Evolutionary conservation across 176 grass and related monocot genomes (phyloP), one percentile per base, ranked within the genome.

Genomic region (Carex myosuroides): DNA sequence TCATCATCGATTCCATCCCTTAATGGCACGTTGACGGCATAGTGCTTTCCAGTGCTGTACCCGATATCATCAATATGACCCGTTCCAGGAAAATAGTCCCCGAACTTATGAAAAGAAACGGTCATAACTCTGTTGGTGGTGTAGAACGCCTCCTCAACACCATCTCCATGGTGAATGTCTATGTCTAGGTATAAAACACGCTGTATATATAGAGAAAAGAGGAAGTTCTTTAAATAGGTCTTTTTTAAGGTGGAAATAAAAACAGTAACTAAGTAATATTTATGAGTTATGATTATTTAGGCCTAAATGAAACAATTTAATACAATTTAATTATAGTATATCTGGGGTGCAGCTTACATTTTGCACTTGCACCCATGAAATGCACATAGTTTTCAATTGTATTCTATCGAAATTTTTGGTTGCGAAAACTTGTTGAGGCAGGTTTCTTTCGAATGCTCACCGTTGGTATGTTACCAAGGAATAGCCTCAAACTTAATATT

Each of bases 111-210:
- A 79, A 98, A 98, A 0, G 96, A 98, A 11, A 91, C 91, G 0
- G 93, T 98, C 96, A 98, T 98, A 61, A 98, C 93, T 84, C 96
- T 64, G 56, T 95, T 89, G 4, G 96, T 98, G 2, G 89, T 98
- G 82, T 98, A 98, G 76, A 98, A 98, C 8, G 96, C 96, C 76
- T 95, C 96, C 72, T 98, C 96, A 22, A 98, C 96, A 4, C 96
- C 96, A 57, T 98, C 96, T 62, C 96, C 96, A 35, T 98, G 96
- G 81, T 98, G 96, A 39, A 98, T 95, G 56, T 98, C 96, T 41
- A 98, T 95, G 64, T 98, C 96, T 0, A 98, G 86, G 82, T 98
- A 98, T 8, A 98, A 84, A 77, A 98, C 96, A 48, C 96, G 96
- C 96, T 98, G 85, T 39, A 18, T 20, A 83, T 39, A 18, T 20